Evolutionary conservation across 2,329 filamentous ascomycete species (phyloP), one percentile per base, ranked within the genome.

Genomic region (Tolypocladium capitatum): DNA sequence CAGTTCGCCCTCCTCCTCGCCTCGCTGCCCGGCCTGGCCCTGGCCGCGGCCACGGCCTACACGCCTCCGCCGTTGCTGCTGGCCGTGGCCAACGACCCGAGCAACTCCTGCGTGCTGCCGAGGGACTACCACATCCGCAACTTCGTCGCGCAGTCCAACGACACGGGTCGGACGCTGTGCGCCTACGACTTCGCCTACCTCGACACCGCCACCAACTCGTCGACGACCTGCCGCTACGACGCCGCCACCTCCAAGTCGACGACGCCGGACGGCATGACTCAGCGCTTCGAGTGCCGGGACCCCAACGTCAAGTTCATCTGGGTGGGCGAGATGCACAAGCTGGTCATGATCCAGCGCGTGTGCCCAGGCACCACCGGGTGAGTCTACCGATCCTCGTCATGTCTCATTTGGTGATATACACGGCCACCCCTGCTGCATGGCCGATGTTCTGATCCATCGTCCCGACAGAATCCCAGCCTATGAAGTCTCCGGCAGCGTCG

Each of bases 321-420:
- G 61, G 41, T 56, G 13, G 41, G 55, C 21, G 46, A 53, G 5
- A 36, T 52, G 5, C 52, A 53, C 28, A 58, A 59, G 35, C 51
- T 75, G 40, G 67, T 64, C n/a, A 51, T 74, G 56, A 60, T 73
- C 40, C 70, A 76, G 61, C 61, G 61, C 28, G 61, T 68, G 14
- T 76, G 73, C 55, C 62, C 66, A 1, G 55, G 54, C 13, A 24
- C 53, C 1, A 52, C 63, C 5, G 66, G 64, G 68, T 70, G 59
- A 55, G 65, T 57, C 18, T 10, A 13, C 27, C 1, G 38, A 5
- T n/a, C 38, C 7, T n/a, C 4, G 9, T n/a, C 16, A 7, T 27
- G 7, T 41, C 36, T 13, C 18, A 8, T 3, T 4, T 31, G n/a
- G n/a, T n/a, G 11, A 31, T 31, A 6, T 31, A 31, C 11, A 31